Base-by-base conservation (phyloP, 2,329 filamentous ascomycete genomes). In the Penicillium sp. region DNA sequence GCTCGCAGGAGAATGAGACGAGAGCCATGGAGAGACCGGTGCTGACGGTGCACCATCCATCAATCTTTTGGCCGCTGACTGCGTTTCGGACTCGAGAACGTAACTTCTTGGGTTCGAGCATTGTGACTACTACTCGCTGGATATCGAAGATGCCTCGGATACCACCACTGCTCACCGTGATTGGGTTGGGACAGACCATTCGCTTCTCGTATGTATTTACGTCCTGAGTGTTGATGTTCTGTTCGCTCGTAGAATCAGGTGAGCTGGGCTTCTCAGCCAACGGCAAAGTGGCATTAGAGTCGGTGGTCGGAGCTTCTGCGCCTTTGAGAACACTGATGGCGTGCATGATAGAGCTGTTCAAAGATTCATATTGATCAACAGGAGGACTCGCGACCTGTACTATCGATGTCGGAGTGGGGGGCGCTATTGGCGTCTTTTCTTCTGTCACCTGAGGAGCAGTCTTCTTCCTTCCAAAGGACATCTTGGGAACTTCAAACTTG, bases 131-230 rank as follows among this genome's bases (percentile, higher is more conserved):
- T 25, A 63, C 35, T 35, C 61, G 44, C 29, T 63, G 61, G 10
- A 63, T 58, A 31, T 63, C 61, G 35, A 63, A 63, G 13, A 61
- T 55, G n/a, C 61, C 61, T 1, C 54, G 53, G 10, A 63, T 63
- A 14, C 61, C 61, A 27, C 53, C 50, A 35, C 55, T 63, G 48
- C 47, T 61, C 10, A 63, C 56, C 2, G 50, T 54, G 37, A 63
- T 61, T 2, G 61, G 61, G 48, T 63, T 63, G 25, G 61, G 48
- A 21, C 48, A 50, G 21, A 37, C 23, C 48, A 50, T 50, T 42
- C 48, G 35, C 25, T 14, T 50, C 48, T n/a, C 37, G 23, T 29
- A 42, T 13, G 7, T 19, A 35, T 39, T 16, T 10, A 25, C 13
- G 9, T 42, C 35, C 33, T 23, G 39, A 5, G 7, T 3, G 39